A percentile compares a stretch with the other conserved stretches of the same genome.
phyloP scores from a whole-genome alignment of 2,329 filamentous ascomycete species.

The Pezicula carpinea region DNA sequence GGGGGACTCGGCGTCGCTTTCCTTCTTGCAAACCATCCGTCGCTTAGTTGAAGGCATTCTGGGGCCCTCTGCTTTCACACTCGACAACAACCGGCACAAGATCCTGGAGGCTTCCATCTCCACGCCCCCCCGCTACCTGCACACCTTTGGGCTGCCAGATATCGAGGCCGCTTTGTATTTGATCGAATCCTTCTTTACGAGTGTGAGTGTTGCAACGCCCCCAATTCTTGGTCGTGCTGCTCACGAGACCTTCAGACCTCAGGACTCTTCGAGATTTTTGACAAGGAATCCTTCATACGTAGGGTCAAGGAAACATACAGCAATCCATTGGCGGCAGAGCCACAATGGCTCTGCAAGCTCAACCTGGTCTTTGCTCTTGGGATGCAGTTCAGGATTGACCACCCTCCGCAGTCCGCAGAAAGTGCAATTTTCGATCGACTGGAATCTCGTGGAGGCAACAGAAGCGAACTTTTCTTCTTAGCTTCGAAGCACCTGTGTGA shows the following conservation, averaged over 20 bases:
- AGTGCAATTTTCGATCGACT: constrained; percentile 6
- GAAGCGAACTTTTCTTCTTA: constrained; percentile 11
- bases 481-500: constrained; percentile 10
- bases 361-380: constrained; percentile 14
- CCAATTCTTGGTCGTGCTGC: not conserved
- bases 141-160: constrained; percentile 7
- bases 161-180: constrained; percentile 5
- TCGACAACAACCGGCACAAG: constrained; percentile 18
- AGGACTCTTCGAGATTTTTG: constrained; percentile 5
- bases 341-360: constrained; percentile 9
- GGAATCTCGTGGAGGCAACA: constrained; percentile 3
- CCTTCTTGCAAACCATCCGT: constrained; percentile 23
- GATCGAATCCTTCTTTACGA: constrained; percentile 5
- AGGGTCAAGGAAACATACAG: constrained; percentile 5
- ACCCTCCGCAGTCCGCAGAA: not conserved
- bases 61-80: constrained; percentile 20
- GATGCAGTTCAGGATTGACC: constrained; percentile 7
- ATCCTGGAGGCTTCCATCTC: constrained; percentile 20
- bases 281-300: constrained; percentile 1
- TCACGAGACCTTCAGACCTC: constrained; percentile 1
- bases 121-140: constrained; percentile 2
- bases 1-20: constrained; percentile 23
- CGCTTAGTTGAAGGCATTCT: constrained; percentile 20
- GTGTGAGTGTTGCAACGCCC: not conserved
- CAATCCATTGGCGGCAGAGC: constrained; percentile 7